Evolutionary conservation across 2,329 filamentous ascomycete species (phyloP), one percentile per base, ranked within the genome.

Genomic region (Hypoxylon sp.): DNA sequence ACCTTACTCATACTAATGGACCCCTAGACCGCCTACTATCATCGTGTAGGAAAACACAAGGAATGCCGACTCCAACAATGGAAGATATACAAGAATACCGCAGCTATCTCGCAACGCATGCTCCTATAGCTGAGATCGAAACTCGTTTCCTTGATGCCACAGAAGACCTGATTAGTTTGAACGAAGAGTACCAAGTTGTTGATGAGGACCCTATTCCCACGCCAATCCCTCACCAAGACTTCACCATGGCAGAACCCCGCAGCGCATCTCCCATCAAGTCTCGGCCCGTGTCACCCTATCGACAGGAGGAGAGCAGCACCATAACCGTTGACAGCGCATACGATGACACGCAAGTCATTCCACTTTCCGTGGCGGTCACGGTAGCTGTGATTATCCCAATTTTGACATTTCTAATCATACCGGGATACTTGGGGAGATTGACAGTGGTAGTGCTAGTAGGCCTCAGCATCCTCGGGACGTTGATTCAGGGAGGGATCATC

Each of bases 51-150:
- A 80, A 83, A 58, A 82, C 84, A 0, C 86, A 86, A 68, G 79
- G 80, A 17, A 80, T 89, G 11, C 79, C 82, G 0, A 73, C 81
- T 3, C 88, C 89, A 0, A 78, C 80, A 1, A 69, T 80, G 3
- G 77, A 81, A 9, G 88, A 92, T 55, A 79, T 89, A 17, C 76
- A 79, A 13, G 76, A 81, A 65, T 80, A 85, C 79, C 85, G 84
- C 45, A 72, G 78, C 5, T 92, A 89, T 78, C 85, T 92, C 46
- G 78, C 81, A 6, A 81, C 78, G 10, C 83, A 86, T 63, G 80
- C 81, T 32, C 85, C 87, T 5, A 85, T 93, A 50, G 85, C 85
- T 38, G 83, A 88, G 43, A 74, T 80, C 7, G 91, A 93, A 76
- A 83, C 84, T 2, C 81, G 81, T 3, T 92, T 92, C 72, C 82